These are phyloP conservation scores for Pyrenophora tritici-repentis DNA, from an alignment of 2,329 filamentous ascomycete species.

Conservation along the genomic window DNA sequence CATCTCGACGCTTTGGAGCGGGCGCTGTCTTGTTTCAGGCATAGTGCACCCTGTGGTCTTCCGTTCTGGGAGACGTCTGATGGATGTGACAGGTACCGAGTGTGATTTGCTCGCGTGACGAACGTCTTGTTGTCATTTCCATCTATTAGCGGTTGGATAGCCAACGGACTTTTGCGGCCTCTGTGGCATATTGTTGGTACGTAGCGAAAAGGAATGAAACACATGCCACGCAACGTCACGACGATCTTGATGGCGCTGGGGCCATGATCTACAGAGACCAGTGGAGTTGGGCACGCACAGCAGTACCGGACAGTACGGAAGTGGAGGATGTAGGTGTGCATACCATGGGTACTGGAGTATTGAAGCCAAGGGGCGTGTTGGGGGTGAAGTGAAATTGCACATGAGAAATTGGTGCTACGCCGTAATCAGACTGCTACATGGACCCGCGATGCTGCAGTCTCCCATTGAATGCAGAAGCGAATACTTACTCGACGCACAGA, in stretches of 20 bases:
- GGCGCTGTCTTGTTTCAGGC: conserved; percentile 10
- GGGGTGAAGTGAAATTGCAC: no score
- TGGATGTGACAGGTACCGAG: background rate
- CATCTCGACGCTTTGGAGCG: conserved; percentile 13
- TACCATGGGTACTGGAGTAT: no score
- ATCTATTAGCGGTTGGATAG: no score
- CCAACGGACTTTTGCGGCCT: no score
- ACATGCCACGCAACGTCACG: conserved; percentile 16
- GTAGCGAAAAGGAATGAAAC: conserved; percentile 3
- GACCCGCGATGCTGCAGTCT: no score
- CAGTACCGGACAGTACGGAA: no score
- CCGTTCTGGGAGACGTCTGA: background rate
- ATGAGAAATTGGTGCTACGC: background rate
- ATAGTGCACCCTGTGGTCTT: conserved; percentile 1
- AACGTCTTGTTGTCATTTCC: background rate
- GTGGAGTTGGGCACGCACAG: no score
- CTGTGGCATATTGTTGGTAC: no score
- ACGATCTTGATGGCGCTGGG: conserved; percentile 10
- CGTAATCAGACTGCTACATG: background rate
- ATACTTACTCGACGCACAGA: conserved; percentile 1
- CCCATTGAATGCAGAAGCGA: conserved; percentile 6
- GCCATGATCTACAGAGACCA: conserved; percentile 7
- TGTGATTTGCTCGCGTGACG: background rate
- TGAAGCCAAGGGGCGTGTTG: no score
- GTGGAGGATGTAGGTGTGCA: no score